These are phyloP conservation scores for Sphagnum tenellum DNA, from an alignment of 225 moss, liverwort and hornwort species.

Conservation along the genomic window DNA sequence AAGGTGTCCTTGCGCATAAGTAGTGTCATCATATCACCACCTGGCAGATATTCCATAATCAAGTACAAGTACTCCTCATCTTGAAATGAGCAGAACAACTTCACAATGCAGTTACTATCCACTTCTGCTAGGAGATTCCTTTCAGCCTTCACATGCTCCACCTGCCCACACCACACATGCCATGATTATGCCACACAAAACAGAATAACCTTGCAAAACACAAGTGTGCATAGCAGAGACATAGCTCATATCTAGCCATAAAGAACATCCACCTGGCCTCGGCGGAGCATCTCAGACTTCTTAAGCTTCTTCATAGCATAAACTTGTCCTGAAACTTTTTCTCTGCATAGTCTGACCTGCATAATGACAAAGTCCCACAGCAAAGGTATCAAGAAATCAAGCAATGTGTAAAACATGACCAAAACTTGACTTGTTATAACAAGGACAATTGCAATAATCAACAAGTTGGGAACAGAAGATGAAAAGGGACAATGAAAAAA, in stretches of 20 bases:
- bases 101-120: conserved; percentile 97
- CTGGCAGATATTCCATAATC: conserved; percentile 99
- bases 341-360: conserved; percentile 98
- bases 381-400: background rate
- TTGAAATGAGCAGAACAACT: conserved; percentile 93
- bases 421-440: too few species aligned
- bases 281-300: conserved; percentile 99
- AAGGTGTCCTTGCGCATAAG: conserved; percentile 99
- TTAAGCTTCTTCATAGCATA: conserved; percentile 99
- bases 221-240: too few species aligned
- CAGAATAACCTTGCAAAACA: background rate
- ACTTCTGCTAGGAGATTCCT: conserved; percentile 95
- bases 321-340: conserved; percentile 74
- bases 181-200: background rate
- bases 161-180: conserved; percentile 25
- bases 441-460: too few species aligned
- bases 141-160: conserved; percentile 98
- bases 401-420: too few species aligned
- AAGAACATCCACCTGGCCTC: conserved; percentile 65
- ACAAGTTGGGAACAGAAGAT: too few species aligned
- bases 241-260: too few species aligned
- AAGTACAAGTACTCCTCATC: conserved; percentile 97
- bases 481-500: too few species aligned
- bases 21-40: conserved; percentile 99
- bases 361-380: conserved; percentile 1